Evolutionary conservation across 306 rosid species (phyloP).

Genomic region (Pterocarpus santalinus): DNA sequence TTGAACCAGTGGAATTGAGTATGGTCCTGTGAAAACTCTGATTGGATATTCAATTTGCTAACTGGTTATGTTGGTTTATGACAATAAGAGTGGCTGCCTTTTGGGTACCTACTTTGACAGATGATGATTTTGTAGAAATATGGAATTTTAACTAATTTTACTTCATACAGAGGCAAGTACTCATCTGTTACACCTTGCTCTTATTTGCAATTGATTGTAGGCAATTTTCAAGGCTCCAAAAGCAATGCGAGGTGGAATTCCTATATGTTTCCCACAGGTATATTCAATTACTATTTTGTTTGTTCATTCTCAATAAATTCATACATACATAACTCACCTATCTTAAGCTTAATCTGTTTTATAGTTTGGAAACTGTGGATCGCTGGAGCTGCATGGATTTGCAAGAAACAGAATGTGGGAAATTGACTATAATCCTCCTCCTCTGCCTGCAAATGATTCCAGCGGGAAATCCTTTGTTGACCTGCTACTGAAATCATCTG

Average conservation of each 20-base stretch:
- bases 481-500: conserved; percentile 79
- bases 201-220: conserved; percentile 52
- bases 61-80: not conserved
- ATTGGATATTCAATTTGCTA: conserved; percentile 29
- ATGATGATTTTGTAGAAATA: conserved; percentile 24
- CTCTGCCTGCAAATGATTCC: conserved; percentile 61
- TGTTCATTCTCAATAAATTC: conserved; percentile 23
- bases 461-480: conserved; percentile 71
- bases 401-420: conserved; percentile 90
- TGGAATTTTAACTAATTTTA: conserved; percentile 28
- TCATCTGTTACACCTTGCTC: conserved; percentile 32
- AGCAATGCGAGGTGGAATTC: conserved; percentile 90
- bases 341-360: conserved; percentile 38
- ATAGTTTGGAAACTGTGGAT: conserved; percentile 92
- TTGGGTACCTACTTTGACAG: conserved; percentile 20
- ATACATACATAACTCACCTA: conserved; percentile 21
- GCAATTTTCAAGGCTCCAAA: conserved; percentile 78
- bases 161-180: conserved; percentile 32
- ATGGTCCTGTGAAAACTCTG: not conserved
- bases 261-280: conserved; percentile 94
- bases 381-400: conserved; percentile 87
- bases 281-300: conserved; percentile 27
- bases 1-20: too few relatives aligned
- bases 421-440: conserved; percentile 79
- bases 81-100: conserved; percentile 15